Evolutionary conservation across 2,329 filamentous ascomycete species (phyloP).

Genomic region (Ustulina deusta): DNA sequence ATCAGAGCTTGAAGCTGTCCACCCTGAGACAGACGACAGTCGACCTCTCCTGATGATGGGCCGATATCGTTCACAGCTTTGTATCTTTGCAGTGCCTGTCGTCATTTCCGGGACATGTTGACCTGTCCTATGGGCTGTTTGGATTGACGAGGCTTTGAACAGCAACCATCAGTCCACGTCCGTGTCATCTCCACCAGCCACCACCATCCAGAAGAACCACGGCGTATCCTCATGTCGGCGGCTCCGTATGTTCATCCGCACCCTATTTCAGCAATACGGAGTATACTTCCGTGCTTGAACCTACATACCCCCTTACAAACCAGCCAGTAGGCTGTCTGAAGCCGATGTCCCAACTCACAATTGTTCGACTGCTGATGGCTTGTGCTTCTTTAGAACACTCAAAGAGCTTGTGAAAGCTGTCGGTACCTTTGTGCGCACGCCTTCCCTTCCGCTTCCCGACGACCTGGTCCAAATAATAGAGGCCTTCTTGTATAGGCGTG

Average conservation of each 20-base stretch:
- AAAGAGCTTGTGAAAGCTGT: conserved; percentile 72
- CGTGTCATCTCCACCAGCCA: conserved; percentile 13
- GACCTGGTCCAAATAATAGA: conserved; percentile 72
- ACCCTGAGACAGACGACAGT: conserved; percentile 24
- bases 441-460: conserved; percentile 72
- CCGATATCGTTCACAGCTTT: conserved; percentile 39
- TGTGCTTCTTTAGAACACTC: conserved; percentile 58
- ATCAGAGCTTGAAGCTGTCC: conserved; percentile 24
- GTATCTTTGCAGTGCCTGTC: conserved; percentile 27
- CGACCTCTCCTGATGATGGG: conserved; percentile 40
- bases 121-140: conserved; percentile 18
- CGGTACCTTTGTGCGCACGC: conserved; percentile 61
- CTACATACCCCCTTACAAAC: background rate
- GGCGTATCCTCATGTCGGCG: conserved; percentile 46
- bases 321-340: background rate
- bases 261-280: conserved; percentile 5
- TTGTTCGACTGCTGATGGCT: conserved; percentile 37
- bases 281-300: background rate
- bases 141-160: conserved; percentile 8
- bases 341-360: conserved; percentile 3
- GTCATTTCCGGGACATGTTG: conserved; percentile 3
- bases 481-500: conserved; percentile 75
- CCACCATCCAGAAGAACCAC: conserved; percentile 25
- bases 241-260: conserved; percentile 47
- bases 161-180: conserved; percentile 7